Base-by-base conservation (phyloP, 768 basidiomycete species). In the Boletus subcaerulescens region DNA sequence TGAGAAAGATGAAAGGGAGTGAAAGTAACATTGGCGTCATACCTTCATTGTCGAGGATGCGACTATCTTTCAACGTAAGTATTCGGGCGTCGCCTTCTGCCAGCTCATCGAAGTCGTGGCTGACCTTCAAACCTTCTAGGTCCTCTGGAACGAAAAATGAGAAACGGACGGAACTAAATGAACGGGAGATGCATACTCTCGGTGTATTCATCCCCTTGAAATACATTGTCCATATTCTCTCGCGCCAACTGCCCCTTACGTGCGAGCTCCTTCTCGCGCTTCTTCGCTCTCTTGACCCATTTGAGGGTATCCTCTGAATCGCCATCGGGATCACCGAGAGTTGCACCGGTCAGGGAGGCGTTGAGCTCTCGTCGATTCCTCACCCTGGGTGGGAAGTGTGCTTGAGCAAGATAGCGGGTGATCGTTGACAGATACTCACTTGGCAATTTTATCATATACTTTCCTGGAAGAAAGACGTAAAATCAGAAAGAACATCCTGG, bases 31-130 rank as follows among this genome's bases (percentile, higher is more conserved):
- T 53, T 11, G n/a, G n/a, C n/a, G 14, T 17, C 5, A 7, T 61
- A 91, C 94, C 95, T 81, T 98, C 94, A 56, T 93, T 89, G 65
- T 94, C 95, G 40, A 99, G 85, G 57, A 99, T 89, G 42, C 93
- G 87, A 66, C 87, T 89, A 68, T 98, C 96, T 83, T 97, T 97
- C 68, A 98, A 77, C 4, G 97, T 99, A 63, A 99, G 86, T 77
- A 99, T 93, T 62, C 87, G 86, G 61, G 91, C 92, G 73, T 97
- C 89, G 62, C 96, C 95, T 73, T 96, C 94, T 58, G 87, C 90
- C 73, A 99, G 80, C 61, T 82, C 89, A 55, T 94, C 89, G 60
- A 95, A 86, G 78, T 91, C 93, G 75, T 98, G 97, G 77, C 81
- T 87, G 71, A 98, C 97, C 81, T 97, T 98, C 59, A 99, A 76